Conservation (phyloP, 1,284 basidiomycete species). For the Puccinia brachypodii region DNA sequence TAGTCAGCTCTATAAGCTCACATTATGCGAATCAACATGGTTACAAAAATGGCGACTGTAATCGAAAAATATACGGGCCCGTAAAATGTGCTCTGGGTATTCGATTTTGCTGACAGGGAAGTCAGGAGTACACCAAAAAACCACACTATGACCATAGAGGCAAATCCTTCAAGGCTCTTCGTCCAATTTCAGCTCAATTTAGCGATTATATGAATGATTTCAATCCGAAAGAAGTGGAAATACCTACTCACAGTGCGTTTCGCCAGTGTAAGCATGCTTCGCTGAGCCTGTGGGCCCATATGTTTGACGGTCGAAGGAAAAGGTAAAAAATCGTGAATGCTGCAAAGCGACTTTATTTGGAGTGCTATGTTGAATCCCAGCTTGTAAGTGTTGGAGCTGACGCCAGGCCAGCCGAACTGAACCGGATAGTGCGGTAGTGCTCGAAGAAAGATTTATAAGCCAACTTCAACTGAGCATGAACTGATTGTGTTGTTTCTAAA, state of each 20-base stretch:
- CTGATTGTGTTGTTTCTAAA: no score
- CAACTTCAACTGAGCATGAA: no score
- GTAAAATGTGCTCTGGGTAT: background rate
- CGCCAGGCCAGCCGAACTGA: background rate
- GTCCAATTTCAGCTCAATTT: background rate
- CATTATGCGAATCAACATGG: constrained; percentile 13
- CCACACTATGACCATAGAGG: constrained; percentile 26
- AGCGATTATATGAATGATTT: background rate
- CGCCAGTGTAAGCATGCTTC: background rate
- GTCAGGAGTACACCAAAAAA: constrained; percentile 28
- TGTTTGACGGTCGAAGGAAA: background rate
- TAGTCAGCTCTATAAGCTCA: background rate
- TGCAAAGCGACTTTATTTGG: background rate
- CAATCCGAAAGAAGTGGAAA: background rate
- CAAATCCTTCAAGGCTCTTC: constrained; percentile 34
- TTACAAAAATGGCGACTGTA: background rate
- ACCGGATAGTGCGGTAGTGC: background rate
- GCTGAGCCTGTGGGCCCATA: background rate
- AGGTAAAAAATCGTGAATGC: background rate
- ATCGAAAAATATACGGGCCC: constrained; percentile 7
- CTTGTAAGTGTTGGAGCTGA: background rate
- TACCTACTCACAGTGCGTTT: background rate
- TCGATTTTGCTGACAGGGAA: constrained; percentile 5
- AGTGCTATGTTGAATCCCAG: background rate
- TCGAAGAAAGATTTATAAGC: background rate